These are phyloP conservation scores for Paramecium biaurelia DNA, from an alignment of 73 alveolate species.

Conservation along the genomic window DNA sequence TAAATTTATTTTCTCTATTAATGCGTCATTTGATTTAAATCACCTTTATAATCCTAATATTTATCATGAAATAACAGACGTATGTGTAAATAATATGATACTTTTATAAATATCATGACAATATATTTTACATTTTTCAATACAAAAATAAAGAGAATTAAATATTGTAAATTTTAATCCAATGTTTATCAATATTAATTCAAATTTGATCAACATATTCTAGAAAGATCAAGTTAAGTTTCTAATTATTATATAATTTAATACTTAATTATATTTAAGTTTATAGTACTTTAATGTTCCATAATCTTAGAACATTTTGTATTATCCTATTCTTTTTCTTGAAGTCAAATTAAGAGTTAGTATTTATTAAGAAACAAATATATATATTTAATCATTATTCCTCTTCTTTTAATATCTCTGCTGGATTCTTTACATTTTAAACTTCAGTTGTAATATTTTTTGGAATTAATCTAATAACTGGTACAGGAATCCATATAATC, in stretches of 20 bases:
- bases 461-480: background rate
- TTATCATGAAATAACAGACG: background rate
- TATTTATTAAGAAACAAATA: background rate
- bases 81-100: background rate
- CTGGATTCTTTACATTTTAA: background rate
- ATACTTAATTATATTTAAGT: background rate
- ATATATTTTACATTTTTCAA: background rate
- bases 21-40: background rate
- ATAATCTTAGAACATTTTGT: background rate
- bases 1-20: constrained; percentile 7
- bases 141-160: background rate
- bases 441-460: background rate
- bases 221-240: background rate
- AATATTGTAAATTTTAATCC: background rate
- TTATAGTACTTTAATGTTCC: background rate
- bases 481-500: constrained; percentile 24
- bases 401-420: background rate
- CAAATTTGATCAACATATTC: background rate
- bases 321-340: background rate
- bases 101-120: background rate
- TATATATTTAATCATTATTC: background rate
- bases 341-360: background rate
- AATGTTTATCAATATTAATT: background rate
- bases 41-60: background rate
- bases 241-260: background rate